phyloP scores from a whole-genome alignment of 331 rosid species.

The Malus hybrid region DNA sequence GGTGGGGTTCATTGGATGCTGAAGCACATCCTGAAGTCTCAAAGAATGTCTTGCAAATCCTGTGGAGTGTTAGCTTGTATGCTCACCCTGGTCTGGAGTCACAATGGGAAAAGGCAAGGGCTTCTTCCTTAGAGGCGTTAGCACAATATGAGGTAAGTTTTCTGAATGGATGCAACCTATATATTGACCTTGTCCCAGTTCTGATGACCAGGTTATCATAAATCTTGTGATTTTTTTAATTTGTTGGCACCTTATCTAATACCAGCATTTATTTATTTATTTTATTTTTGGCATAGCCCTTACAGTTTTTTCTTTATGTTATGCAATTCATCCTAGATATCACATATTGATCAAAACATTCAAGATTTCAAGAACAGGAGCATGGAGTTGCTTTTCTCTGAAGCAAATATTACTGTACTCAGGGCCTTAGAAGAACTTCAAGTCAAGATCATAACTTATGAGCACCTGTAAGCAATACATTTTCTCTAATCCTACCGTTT shows the following conservation, averaged over 20 bases:
- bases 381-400: slow-evolving; percentile 55
- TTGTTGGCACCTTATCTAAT: neutral
- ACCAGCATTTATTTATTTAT: neutral
- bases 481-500: neutral
- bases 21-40: slow-evolving; percentile 87
- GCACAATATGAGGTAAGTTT: slow-evolving; percentile 71
- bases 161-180: slow-evolving; percentile 2
- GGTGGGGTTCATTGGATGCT: slow-evolving; percentile 93
- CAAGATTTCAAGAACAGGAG: slow-evolving; percentile 61
- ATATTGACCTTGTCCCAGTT: neutral
- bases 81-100: slow-evolving; percentile 23
- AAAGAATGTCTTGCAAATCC: slow-evolving; percentile 46
- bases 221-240: neutral
- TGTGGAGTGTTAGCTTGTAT: slow-evolving; percentile 51
- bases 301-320: slow-evolving; percentile 9
- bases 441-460: slow-evolving; percentile 72
- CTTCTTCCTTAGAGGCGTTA: slow-evolving; percentile 68
- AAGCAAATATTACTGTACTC: slow-evolving; percentile 45
- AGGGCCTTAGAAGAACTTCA: slow-evolving; percentile 65
- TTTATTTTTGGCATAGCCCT: slow-evolving; percentile 3
- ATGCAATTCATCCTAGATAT: slow-evolving; percentile 39
- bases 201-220: slow-evolving; percentile 3
- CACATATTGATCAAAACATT: slow-evolving; percentile 47
- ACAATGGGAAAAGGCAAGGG: slow-evolving; percentile 73
- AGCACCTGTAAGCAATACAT: slow-evolving; percentile 56